A percentile compares a stretch with the other conserved stretches of the same genome.
phyloP scores from a whole-genome alignment of 148 eudicot genomes.

The Vaccinium corymbosum region DNA sequence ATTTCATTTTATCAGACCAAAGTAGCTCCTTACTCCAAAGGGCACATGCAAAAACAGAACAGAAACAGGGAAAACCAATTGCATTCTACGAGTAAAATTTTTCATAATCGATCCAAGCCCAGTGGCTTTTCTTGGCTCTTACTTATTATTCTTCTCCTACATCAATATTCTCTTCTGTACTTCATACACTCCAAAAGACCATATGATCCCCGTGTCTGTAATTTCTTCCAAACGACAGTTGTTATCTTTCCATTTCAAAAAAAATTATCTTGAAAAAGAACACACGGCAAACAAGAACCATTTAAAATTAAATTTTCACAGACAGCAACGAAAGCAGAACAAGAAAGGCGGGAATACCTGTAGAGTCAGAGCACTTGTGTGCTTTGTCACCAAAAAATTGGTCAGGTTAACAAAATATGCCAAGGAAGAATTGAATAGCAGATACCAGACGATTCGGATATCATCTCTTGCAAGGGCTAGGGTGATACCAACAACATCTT shows the following conservation, averaged over 20 bases:
- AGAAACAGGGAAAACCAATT: not conserved
- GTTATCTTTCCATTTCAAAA: not conserved
- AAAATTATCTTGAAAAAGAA: not conserved
- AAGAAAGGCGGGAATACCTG: slow-evolving; percentile 52
- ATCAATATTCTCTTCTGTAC: not conserved
- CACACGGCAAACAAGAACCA: not conserved
- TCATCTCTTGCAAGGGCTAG: slow-evolving; percentile 79
- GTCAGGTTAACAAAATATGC: slow-evolving; percentile 94
- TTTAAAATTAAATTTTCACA: not conserved
- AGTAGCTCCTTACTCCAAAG: not conserved
- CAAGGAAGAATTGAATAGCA: slow-evolving; percentile 80
- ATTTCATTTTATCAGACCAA: not conserved
- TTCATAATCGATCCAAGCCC: not conserved
- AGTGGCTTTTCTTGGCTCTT: not conserved
- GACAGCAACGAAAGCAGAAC: not conserved
- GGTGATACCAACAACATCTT: slow-evolving; percentile 82
- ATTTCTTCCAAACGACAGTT: not conserved
- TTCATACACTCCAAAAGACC: not conserved
- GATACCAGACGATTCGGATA: slow-evolving; percentile 69
- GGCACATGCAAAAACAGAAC: not conserved
- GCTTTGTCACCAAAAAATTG: slow-evolving; percentile 93
- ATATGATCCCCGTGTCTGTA: not conserved
- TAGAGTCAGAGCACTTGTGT: slow-evolving; percentile 91
- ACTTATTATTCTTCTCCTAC: not conserved
- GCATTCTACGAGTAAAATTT: not conserved